A percentile compares a stretch with the other conserved stretches of the same genome.
Evolutionary conservation across 331 rosid species (phyloP).

Genomic region (Telfairia occidentalis): DNA sequence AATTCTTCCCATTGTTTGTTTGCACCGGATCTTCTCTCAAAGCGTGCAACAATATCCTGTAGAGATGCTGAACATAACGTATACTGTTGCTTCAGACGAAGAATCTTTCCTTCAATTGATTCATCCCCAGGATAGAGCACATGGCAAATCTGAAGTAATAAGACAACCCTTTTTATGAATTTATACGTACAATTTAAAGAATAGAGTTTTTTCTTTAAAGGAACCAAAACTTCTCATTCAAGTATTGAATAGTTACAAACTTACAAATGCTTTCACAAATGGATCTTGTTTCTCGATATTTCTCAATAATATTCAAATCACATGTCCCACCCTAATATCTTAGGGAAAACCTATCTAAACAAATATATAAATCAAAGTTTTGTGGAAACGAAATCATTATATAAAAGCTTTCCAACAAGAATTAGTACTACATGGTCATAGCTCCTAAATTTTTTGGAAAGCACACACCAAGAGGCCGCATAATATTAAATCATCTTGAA

Average conservation of each 20-base stretch:
- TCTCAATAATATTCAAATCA: neutral
- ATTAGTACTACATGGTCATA: neutral
- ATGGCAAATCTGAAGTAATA: constrained; percentile 58
- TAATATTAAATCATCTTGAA: neutral
- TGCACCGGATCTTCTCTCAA: constrained; percentile 78
- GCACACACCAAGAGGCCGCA: neutral
- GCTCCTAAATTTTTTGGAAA: neutral
- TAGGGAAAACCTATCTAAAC: neutral
- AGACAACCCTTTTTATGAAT: neutral
- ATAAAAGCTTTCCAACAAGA: neutral
- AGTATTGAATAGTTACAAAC: neutral
- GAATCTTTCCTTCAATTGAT: constrained; percentile 74
- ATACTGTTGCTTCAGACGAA: constrained; percentile 96
- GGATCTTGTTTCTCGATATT: neutral
- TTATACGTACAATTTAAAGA: neutral
- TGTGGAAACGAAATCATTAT: neutral
- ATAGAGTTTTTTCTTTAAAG: neutral
- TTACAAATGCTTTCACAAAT: neutral
- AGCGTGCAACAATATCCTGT: constrained; percentile 83
- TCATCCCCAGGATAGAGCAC: constrained; percentile 96
- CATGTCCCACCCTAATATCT: neutral
- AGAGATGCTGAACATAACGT: constrained; percentile 96
- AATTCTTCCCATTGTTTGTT: constrained; percentile 67
- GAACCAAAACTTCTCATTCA: neutral
- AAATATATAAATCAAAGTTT: neutral